A percentile compares a stretch with the other conserved stretches of the same genome.
phyloP scores from a whole-genome alignment of 2,329 filamentous ascomycete genomes.

The Torrubiella hemipterigena region DNA sequence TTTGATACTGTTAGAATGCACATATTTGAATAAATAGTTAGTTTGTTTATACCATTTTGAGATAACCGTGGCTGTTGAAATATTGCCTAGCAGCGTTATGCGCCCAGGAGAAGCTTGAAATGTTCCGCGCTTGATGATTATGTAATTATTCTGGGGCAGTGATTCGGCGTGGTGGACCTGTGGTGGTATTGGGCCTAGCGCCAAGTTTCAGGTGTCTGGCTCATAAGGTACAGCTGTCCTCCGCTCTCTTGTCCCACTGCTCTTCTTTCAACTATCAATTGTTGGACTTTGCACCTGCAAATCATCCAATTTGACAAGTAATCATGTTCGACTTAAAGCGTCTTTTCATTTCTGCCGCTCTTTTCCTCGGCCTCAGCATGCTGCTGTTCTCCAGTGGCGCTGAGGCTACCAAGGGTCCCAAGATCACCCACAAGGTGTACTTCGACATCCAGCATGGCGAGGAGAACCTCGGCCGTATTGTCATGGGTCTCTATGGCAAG shows the following conservation, averaged over 20 bases:
- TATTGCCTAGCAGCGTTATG: slow-evolving; percentile 1
- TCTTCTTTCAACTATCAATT: slow-evolving; percentile 8
- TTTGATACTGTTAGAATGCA: no score
- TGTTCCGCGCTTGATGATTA: no score
- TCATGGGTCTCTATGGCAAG: slow-evolving; percentile 78
- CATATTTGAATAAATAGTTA: no score
- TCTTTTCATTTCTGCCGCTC: slow-evolving; percentile 57
- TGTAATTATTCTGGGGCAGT: no score
- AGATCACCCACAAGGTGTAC: slow-evolving; percentile 93
- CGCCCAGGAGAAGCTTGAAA: slow-evolving; percentile 4
- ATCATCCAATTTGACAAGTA: slow-evolving; percentile 12
- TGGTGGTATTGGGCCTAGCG: no score
- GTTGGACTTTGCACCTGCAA: slow-evolving; percentile 2
- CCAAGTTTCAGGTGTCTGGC: no score
- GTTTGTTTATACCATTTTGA: no score
- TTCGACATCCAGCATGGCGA: slow-evolving; percentile 75
- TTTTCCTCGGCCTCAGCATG: slow-evolving; percentile 65
- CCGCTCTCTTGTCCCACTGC: slow-evolving; percentile 8
- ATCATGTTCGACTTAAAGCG: slow-evolving; percentile 67
- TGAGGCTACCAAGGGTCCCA: slow-evolving; percentile 72
- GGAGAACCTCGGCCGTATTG: slow-evolving; percentile 59
- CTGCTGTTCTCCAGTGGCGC: slow-evolving; percentile 65
- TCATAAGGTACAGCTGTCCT: slow-evolving; percentile 5
- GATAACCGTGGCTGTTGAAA: no score
- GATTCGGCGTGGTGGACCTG: slow-evolving; percentile 3